These are phyloP conservation scores for Naganishia liquefaciens DNA, from an alignment of 1,284 basidiomycete genomes.

Conservation along the genomic window DNA sequence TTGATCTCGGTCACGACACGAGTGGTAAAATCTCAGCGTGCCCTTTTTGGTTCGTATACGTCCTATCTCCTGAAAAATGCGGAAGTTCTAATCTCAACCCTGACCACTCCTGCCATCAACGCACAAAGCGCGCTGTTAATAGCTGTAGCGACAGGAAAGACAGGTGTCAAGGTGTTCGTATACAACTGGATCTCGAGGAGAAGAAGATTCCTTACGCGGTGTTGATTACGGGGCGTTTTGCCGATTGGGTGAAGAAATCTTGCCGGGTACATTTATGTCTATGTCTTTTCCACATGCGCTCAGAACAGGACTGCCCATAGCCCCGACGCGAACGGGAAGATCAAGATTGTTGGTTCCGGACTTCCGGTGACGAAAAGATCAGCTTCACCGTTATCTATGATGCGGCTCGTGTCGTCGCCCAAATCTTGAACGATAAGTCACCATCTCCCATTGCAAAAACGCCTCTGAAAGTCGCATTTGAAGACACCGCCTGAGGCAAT, in stretches of 20 bases:
- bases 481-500: conserved; percentile 22
- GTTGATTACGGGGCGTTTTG: conserved; percentile 32
- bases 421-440: conserved; percentile 26
- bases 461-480: not conserved
- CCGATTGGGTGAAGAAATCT: conserved; percentile 29
- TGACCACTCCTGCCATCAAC: conserved; percentile 27
- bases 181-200: conserved; percentile 22
- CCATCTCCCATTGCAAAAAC: not conserved
- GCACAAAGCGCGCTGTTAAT: conserved; percentile 30
- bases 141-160: conserved; percentile 30
- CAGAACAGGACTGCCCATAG: not conserved
- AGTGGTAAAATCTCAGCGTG: too few relatives aligned
- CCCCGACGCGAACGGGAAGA: conserved; percentile 26
- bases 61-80: conserved; percentile 33
- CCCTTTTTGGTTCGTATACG: too few relatives aligned
- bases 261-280: conserved; percentile 5
- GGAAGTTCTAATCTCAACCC: conserved; percentile 35
- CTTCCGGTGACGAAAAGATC: conserved; percentile 15
- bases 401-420: conserved; percentile 25
- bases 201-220: conserved; percentile 30
- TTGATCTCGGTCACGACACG: too few relatives aligned
- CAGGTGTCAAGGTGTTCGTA: conserved; percentile 35
- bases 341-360: conserved; percentile 30
- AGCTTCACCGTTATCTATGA: conserved; percentile 30
- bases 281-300: not conserved